These are phyloP conservation scores for Russula lepida DNA, from an alignment of 768 basidiomycete genomes.

Conservation along the genomic window DNA sequence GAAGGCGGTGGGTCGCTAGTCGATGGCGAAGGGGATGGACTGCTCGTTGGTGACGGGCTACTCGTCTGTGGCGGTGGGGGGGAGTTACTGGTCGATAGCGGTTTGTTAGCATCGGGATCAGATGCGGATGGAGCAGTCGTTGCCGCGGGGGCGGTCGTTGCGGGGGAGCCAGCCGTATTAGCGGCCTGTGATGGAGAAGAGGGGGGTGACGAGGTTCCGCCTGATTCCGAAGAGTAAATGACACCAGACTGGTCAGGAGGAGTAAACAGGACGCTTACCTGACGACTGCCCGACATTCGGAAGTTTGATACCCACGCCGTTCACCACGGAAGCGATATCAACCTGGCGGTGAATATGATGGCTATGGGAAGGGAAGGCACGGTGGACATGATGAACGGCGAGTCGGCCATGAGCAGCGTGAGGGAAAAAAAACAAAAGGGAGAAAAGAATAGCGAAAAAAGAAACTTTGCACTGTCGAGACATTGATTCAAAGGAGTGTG, in stretches of 20 bases:
- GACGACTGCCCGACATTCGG: neutral
- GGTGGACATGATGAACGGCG: slow-evolving; percentile 1
- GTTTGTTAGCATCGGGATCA: too few species aligned
- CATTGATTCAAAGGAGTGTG: slow-evolving; percentile 16
- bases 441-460: slow-evolving; percentile 6
- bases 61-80: neutral
- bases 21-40: neutral
- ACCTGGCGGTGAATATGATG: neutral
- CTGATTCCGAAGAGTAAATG: neutral
- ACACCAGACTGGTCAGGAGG: neutral
- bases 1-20: neutral
- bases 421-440: neutral
- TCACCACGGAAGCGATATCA: neutral
- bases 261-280: neutral
- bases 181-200: neutral
- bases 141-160: neutral
- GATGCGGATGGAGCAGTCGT: neutral
- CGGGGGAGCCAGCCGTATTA: neutral
- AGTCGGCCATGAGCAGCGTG: neutral
- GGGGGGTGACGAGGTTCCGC: neutral
- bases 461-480: neutral
- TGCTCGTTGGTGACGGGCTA: neutral
- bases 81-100: neutral
- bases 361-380: neutral
- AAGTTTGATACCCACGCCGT: neutral